These are phyloP conservation scores for Esteya vermicola DNA, from an alignment of 2,329 filamentous ascomycete genomes.

Conservation along the genomic window DNA sequence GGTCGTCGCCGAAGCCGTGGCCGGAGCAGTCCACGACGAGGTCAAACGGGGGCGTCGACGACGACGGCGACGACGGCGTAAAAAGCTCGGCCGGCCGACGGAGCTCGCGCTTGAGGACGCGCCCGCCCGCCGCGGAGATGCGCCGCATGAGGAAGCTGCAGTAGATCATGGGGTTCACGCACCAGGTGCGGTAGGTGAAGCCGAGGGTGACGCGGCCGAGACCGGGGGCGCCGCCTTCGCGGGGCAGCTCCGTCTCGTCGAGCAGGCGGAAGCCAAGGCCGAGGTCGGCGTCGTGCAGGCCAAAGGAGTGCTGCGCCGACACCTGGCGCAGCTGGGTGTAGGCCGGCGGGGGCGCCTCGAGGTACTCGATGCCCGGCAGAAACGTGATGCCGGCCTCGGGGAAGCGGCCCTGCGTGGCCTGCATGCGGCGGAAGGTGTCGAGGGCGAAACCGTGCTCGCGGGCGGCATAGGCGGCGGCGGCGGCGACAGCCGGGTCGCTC, in stretches of 20 bases:
- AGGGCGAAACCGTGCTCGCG: slow-evolving; percentile 29
- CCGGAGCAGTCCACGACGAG: slow-evolving; percentile 31
- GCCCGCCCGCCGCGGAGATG: slow-evolving; percentile 23
- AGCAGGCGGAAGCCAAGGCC: slow-evolving; percentile 25
- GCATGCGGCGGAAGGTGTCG: slow-evolving; percentile 28
- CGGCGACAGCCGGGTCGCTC: no score
- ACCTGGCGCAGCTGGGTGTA: slow-evolving; percentile 18
- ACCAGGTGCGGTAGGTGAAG: slow-evolving; percentile 38
- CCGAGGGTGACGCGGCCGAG: slow-evolving; percentile 23
- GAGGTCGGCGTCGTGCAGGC: slow-evolving; percentile 17
- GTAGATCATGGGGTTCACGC: slow-evolving; percentile 40
- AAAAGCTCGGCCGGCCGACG: slow-evolving; percentile 24
- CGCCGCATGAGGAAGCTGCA: slow-evolving; percentile 30
- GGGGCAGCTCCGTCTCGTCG: slow-evolving; percentile 14
- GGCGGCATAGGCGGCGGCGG: slow-evolving; percentile 12
- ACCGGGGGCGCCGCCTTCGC: not conserved
- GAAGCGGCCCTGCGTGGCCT: slow-evolving; percentile 14
- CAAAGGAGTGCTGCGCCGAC: slow-evolving; percentile 17
- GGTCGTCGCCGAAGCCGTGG: slow-evolving; percentile 23
- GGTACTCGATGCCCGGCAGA: slow-evolving; percentile 34
- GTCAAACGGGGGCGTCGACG: slow-evolving; percentile 11
- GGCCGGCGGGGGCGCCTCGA: slow-evolving; percentile 27
- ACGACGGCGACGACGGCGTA: slow-evolving; percentile 10
- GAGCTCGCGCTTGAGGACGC: slow-evolving; percentile 20
- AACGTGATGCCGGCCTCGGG: slow-evolving; percentile 32